Conservation (phyloP, 2,329 filamentous ascomycete species). For the Thelonectria discophora region DNA sequence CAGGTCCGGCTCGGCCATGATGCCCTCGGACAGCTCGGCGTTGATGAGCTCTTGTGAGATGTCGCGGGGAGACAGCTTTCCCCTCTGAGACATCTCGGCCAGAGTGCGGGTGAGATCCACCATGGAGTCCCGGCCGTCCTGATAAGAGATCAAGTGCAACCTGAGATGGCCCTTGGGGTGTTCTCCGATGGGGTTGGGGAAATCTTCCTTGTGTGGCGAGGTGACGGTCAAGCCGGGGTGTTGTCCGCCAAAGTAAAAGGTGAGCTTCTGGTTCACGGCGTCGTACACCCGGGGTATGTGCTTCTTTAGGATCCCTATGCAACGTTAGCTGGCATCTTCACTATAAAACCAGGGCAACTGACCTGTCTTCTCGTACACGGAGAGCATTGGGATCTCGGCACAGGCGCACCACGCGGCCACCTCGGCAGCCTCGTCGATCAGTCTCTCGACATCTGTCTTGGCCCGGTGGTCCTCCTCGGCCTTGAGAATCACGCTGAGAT, state of each 20-base stretch:
- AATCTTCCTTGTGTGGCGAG: constrained; percentile 54
- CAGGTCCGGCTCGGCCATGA: constrained; percentile 90
- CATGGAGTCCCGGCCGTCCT: constrained; percentile 91
- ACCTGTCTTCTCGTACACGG: constrained; percentile 93
- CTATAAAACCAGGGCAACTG: constrained; percentile 30
- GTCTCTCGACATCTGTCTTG: constrained; percentile 78
- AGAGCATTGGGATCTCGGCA: constrained; percentile 85
- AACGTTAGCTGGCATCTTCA: constrained; percentile 23
- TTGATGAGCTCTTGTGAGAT: constrained; percentile 89
- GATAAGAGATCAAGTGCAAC: constrained; percentile 82
- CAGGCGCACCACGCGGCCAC: constrained; percentile 93
- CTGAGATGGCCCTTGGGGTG: constrained; percentile 55
- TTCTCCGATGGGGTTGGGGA: constrained; percentile 42
- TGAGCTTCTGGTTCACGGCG: constrained; percentile 79
- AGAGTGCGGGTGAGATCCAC: constrained; percentile 96
- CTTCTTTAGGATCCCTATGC: constrained; percentile 82
- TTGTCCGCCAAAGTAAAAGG: constrained; percentile 83
- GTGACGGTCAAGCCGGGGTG: constrained; percentile 73
- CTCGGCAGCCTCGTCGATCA: constrained; percentile 92
- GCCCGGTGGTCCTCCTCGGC: constrained; percentile 74
- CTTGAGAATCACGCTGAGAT: constrained; percentile 86
- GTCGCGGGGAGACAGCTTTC: constrained; percentile 82
- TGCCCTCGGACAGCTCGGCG: constrained; percentile 79
- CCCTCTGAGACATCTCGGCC: constrained; percentile 91
- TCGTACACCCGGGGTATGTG: constrained; percentile 87